Evolutionary conservation across 257 asterid species (phyloP).

Genomic region (Petrea volubilis): DNA sequence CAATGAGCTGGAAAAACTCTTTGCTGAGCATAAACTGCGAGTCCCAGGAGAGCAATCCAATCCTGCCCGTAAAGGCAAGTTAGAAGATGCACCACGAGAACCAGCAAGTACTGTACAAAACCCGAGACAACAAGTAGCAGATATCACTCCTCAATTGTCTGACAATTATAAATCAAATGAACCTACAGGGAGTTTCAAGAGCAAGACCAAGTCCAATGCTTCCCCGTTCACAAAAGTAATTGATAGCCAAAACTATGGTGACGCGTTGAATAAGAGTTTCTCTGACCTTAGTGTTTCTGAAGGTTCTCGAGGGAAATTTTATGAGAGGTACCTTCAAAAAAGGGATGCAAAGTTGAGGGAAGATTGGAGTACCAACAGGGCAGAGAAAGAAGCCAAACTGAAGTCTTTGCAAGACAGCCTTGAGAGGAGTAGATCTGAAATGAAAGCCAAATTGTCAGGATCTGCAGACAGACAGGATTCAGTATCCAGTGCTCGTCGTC

Average conservation of each 20-base stretch:
- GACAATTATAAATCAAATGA: conserved; percentile 28
- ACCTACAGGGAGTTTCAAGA: conserved; percentile 41
- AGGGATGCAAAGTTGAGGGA: conserved; percentile 72
- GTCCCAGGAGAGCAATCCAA: conserved; percentile 56
- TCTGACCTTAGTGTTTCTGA: conserved; percentile 46
- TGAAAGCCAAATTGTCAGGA: conserved; percentile 61
- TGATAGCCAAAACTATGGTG: conserved; percentile 36
- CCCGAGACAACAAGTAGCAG: conserved; percentile 29
- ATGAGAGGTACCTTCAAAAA: conserved; percentile 57
- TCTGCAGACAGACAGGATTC: conserved; percentile 45
- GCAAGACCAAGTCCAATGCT: conserved; percentile 25
- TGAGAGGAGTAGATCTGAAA: conserved; percentile 63
- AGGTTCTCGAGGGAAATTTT: conserved; percentile 64
- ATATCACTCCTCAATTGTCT: conserved; percentile 24
- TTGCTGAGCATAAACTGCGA: conserved; percentile 61
- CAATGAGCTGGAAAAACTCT: conserved; percentile 74
- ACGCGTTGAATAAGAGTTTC: conserved; percentile 33
- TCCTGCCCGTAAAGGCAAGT: conserved; percentile 38
- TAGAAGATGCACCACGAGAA: conserved; percentile 34
- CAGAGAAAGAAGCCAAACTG: conserved; percentile 73
- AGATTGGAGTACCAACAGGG: conserved; percentile 68
- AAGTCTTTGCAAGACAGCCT: conserved; percentile 70
- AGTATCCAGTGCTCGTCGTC: conserved; percentile 33
- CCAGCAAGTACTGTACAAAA: conserved; percentile 29
- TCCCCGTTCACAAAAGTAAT: conserved; percentile 15